Evolutionary conservation across 2,329 filamentous ascomycete genomes (phyloP), one percentile per base, ranked within the genome.

Genomic region (Beauveria rudraprayagi): DNA sequence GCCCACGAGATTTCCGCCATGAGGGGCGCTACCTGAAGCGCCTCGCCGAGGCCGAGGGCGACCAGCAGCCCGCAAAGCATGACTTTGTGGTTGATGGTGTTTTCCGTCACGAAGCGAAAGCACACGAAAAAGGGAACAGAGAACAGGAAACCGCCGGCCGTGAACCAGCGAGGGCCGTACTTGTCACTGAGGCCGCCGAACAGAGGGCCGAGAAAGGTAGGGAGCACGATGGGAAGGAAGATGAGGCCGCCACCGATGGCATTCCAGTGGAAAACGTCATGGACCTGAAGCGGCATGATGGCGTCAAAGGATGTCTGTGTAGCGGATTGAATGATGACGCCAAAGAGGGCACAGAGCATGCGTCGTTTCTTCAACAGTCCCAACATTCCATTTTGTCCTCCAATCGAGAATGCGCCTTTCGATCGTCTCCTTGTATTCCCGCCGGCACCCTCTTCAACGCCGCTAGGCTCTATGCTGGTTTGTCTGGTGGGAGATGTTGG

Each of bases 1-100:
- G 71, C 64, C 69, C 70, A 74, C 41, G 70, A 72, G 44, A 74
- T 73, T 64, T 74, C 72, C 2, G 72, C 72, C 68, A 73, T 74
- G 57, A 74, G 50, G 3, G 71, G 71, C 2, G 69, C 69, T 22
- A 73, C 68, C n/a, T 72, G 68, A n/a, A 69, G 70, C 9, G 68
- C 63, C 52, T 69, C 63, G 2, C 69, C 67, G 9, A 73, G 60
- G 1, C 72, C 72, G 7, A 74, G 51, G 8, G 70, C 71, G 2
- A 64, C 61, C 1, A 74, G 66, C 24, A 74, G 66, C 10, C 68
- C 71, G 43, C 71, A 73, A 1, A 74, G 64, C 64, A 73, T 64
- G 16, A 71, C 58, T 57, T 71, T 73, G 61, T 73, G 64, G 9
- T 61, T 57, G 16, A 71, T 65, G 11, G 54, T 69, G 59, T 73